Percentiles rank a stretch among this genome's conserved stretches.
phyloP scores from a whole-genome alignment of 2,329 filamentous ascomycete species.

The Proliferodiscus dingleyae region DNA sequence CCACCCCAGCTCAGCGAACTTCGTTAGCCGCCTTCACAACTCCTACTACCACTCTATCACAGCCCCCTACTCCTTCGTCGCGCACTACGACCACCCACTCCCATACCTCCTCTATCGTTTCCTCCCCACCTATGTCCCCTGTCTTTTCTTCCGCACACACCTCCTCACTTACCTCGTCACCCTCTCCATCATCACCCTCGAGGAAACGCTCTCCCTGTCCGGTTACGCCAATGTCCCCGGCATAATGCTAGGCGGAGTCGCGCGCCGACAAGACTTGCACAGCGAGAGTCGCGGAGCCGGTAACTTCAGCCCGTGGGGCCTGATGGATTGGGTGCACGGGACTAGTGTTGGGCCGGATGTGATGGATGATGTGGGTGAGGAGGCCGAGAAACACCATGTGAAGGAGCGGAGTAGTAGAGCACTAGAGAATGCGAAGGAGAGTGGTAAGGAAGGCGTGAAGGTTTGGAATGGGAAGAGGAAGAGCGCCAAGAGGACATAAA shows the following conservation, averaged over 20 bases:
- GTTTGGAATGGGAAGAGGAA: slow-evolving; percentile 23
- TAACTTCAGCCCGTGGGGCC: slow-evolving; percentile 58
- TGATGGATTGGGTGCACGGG: slow-evolving; percentile 57
- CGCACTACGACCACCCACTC: slow-evolving; percentile 64
- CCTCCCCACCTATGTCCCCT: slow-evolving; percentile 61
- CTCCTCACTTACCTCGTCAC: slow-evolving; percentile 68
- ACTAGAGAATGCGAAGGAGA: slow-evolving; percentile 30
- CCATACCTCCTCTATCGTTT: slow-evolving; percentile 59
- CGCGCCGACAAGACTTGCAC: slow-evolving; percentile 48
- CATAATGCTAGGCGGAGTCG: slow-evolving; percentile 48
- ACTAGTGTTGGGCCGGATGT: slow-evolving; percentile 51
- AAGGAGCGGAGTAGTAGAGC: slow-evolving; percentile 37
- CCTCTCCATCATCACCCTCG: slow-evolving; percentile 55
- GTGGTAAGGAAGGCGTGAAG: slow-evolving; percentile 33
- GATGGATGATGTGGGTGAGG: slow-evolving; percentile 48
- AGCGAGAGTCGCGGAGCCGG: slow-evolving; percentile 51
- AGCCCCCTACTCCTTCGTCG: slow-evolving; percentile 56
- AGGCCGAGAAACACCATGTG: slow-evolving; percentile 51
- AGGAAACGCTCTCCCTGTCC: slow-evolving; percentile 63
- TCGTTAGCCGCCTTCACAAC: slow-evolving; percentile 40
- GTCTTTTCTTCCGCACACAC: slow-evolving; percentile 61
- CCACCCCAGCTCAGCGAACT: slow-evolving; percentile 43
- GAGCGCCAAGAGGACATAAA: slow-evolving; percentile 18
- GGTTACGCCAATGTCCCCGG: slow-evolving; percentile 58
- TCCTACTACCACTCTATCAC: slow-evolving; percentile 47